Base-by-base conservation (phyloP, 768 basidiomycete species). In the Cystofilobasidium ferigula region DNA sequence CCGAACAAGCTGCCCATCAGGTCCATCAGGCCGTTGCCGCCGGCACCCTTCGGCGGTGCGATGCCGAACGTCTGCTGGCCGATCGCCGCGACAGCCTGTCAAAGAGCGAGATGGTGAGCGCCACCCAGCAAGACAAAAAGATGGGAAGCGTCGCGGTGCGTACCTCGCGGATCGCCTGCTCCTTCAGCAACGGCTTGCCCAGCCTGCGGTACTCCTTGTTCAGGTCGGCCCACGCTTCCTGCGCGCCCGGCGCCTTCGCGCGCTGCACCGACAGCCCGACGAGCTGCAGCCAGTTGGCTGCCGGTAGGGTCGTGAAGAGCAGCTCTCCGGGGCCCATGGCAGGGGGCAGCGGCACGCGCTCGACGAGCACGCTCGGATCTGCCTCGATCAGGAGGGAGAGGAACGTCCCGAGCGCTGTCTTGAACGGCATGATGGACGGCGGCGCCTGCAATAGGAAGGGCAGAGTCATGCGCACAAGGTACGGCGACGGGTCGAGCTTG, bases 1-100 rank as follows among this genome's bases (percentile, higher is more conserved):
- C 92, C 92, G 66, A 98, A 86, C 74, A 97, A 78, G 6, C 86
- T 85, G 6, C 90, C 88, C 76, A 98, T 78, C 81, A 97, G 87
- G 34, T 92, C 89, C 58, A 97, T 76, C 7, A 93, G 86, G 73
- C 94, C 94, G 9, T 80, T 83, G 14, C 83, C 81, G 14, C 72
- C 72, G 82, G 62, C 78, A 76, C 64, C 85, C 80, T 59, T 57
- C 30, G 89, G 87, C 40, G 84, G 86, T 9, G 89, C 86, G 57
- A 98, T 86, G 10, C 85, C 86, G 76, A 99, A 98, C 76, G 89
- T 92, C 30, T 62, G 43, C 26, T 57, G 34, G 4, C 61, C 56
- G 48, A 68, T 68, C 24, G 22, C 26, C 30, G 48, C 35, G 30
- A 68, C 57, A 30, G 67, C 67, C 67, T 68, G 47, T 20, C 16